Evolutionary conservation across 345 rosid genomes (phyloP), one percentile per base, ranked within the genome.

Genomic region (Aegle marmelos): DNA sequence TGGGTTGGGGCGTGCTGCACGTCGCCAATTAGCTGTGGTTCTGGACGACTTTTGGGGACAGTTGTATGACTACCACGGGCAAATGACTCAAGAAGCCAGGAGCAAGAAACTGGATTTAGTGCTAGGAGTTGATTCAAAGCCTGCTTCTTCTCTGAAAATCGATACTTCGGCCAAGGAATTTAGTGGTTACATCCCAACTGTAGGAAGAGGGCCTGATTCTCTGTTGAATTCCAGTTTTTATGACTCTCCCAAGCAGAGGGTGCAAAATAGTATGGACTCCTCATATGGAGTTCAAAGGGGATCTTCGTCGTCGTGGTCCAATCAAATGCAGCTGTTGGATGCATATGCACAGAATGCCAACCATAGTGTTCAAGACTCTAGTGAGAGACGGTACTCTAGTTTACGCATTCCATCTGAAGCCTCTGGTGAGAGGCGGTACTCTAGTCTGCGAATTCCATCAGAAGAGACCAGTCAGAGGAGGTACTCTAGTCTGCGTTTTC

Each of bases 41-140:
- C 95, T 97, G 59, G 94, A 88, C 68, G 99, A 97, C 75, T 97
- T 97, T 84, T 97, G 99, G 99, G 98, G 91, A 37, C 98, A 91
- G 67, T 76, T 97, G 65, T 97, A 81, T 79, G 94, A 97, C 88
- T 86, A 79, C 28, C 94, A 97, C 48, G 99, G 99, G 63, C 90
- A 85, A 73, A 75, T 84, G 54, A 92, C 90, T 63, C 83, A 78
- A 70, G 95, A 91, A 75, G 99, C 97, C 8, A 92, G 84, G 82
- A 75, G 78, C 60, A 91, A 83, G 82, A 92, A 89, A 80, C 45
- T 90, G 69, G 97, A 92, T 80, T 72, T 82, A 61, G 80, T 96
- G 78, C 80, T 88, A 63, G 88, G 87, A 70, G 65, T 76, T 60
- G 94, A 90, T 59, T 81, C 83, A 66, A 92, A 90, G 81, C 77